Evolutionary conservation across 352 stramenopile genomes (phyloP).

Genomic region (Pythium guiyangense): DNA sequence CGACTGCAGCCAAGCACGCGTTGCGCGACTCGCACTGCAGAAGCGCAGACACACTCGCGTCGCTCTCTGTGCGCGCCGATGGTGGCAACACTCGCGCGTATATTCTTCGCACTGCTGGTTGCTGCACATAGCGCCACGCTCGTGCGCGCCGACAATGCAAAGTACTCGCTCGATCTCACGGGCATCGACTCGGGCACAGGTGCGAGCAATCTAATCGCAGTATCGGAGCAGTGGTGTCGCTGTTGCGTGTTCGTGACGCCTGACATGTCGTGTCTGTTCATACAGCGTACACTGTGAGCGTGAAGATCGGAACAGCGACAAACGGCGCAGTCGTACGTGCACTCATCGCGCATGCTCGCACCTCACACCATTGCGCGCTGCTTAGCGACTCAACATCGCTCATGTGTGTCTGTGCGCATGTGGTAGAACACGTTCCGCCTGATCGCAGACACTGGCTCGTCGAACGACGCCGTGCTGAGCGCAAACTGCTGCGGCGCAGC

Average conservation of each 20-base stretch:
- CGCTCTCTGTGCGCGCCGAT: too few species aligned
- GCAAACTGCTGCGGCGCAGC: constrained; percentile 46
- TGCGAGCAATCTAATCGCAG: background rate
- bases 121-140: background rate
- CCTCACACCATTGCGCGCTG: too few species aligned
- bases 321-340: constrained; percentile 14
- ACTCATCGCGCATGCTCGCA: background rate
- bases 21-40: background rate
- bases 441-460: constrained; percentile 82
- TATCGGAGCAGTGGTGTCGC: background rate
- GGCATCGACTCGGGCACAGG: constrained; percentile 30
- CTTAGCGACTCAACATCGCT: background rate
- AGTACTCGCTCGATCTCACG: constrained; percentile 28
- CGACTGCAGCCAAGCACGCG: too few species aligned
- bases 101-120: background rate
- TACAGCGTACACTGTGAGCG: constrained; percentile 26
- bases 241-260: background rate
- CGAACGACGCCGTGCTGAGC: constrained; percentile 70
- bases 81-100: background rate
- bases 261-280: background rate
- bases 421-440: constrained; percentile 66
- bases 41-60: background rate
- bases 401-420: background rate
- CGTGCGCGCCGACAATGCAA: constrained; percentile 18
- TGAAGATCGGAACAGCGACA: constrained; percentile 22